Base-by-base conservation (phyloP, 495 filamentous ascomycete species). In the Xylaria acuta region DNA sequence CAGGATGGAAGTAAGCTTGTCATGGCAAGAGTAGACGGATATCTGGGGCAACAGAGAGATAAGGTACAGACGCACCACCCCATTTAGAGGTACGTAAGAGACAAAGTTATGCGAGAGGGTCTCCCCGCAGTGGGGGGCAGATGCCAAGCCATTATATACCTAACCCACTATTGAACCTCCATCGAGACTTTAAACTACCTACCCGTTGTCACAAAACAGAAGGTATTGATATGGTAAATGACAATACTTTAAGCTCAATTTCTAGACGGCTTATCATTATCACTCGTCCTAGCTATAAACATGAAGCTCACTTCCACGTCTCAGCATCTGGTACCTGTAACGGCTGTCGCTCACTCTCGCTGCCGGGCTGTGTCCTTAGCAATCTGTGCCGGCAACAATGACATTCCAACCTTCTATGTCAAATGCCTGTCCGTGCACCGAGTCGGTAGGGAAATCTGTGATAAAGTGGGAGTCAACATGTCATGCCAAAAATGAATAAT, bases 361-460 rank as follows among this genome's bases (percentile, higher is more conserved):
- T 2, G 1, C 41, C 22, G 11, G 7, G n/a, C 18, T 30, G 9
- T 3, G 49, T 45, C 53, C 14, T 72, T 47, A 72, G 22, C 70
- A 72, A 67, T 67, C 30, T 9, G 63, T 18, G 11, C 70, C 70
- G 1, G 51, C 51, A 14, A 72, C 63, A 12, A 59, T 58, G 6
- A 72, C 53, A 22, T 72, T 72, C 70, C 70, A 72, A 20, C 41
- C 41, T 12, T 47, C 70, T 3, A 38, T 58, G 22, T 72, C 70
- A 41, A 72, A 72, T 1, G 12, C 54, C 16, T 72, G 70, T 51
- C 70, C 70, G 34, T 66, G 51, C 7, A 72, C 63, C 16, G 40
- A 67, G 56, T 72, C 70, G 53, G 25, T 59, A 60, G 70, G 70
- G 20, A 40, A 38, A 38, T 72, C 70, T 72, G 38, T 18, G 22